phyloP scores from a whole-genome alignment of 164 flowering plant species.

The Umbilicus rupestris region DNA sequence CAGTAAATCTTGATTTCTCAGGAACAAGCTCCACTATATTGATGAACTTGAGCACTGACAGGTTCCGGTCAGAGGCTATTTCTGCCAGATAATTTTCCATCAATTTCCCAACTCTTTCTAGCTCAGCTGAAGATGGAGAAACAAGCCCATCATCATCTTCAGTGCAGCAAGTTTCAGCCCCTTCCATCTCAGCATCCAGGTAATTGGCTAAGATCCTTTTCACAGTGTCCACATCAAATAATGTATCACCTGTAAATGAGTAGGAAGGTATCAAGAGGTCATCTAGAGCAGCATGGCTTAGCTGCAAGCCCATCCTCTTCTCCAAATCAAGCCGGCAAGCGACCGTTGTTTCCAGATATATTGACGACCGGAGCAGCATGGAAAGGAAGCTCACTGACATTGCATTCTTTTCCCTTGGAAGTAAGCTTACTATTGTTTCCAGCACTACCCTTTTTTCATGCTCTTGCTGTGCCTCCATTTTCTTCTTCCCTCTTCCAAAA shows the following conservation, averaged over 20 bases:
- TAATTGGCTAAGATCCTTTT: slow-evolving; percentile 57
- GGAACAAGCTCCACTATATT: slow-evolving; percentile 28
- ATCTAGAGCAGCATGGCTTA: not conserved
- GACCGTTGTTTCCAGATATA: slow-evolving; percentile 8
- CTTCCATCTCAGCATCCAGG: slow-evolving; percentile 65
- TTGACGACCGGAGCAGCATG: slow-evolving; percentile 6
- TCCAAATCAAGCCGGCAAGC: slow-evolving; percentile 9
- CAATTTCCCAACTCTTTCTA: slow-evolving; percentile 46
- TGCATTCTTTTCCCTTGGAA: slow-evolving; percentile 7
- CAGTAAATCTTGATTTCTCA: slow-evolving; percentile 3
- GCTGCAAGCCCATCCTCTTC: slow-evolving; percentile 8
- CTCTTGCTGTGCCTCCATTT: slow-evolving; percentile 4
- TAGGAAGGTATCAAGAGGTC: slow-evolving; percentile 7
- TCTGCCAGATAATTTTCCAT: slow-evolving; percentile 67
- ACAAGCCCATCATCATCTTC: slow-evolving; percentile 36
- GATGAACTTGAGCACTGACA: slow-evolving; percentile 74
- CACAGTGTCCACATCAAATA: slow-evolving; percentile 66
- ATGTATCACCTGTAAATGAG: slow-evolving; percentile 9
- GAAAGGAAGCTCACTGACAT: slow-evolving; percentile 10
- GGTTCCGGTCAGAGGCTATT: slow-evolving; percentile 52
- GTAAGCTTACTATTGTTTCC: slow-evolving; percentile 9
- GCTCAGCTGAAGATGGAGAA: not conserved
- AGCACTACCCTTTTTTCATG: slow-evolving; percentile 8
- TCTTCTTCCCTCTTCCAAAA: slow-evolving; percentile 7
- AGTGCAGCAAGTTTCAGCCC: slow-evolving; percentile 28